Evolutionary conservation across 2,329 filamentous ascomycete species (phyloP).

Genomic region (Diaporthe aspalathi): DNA sequence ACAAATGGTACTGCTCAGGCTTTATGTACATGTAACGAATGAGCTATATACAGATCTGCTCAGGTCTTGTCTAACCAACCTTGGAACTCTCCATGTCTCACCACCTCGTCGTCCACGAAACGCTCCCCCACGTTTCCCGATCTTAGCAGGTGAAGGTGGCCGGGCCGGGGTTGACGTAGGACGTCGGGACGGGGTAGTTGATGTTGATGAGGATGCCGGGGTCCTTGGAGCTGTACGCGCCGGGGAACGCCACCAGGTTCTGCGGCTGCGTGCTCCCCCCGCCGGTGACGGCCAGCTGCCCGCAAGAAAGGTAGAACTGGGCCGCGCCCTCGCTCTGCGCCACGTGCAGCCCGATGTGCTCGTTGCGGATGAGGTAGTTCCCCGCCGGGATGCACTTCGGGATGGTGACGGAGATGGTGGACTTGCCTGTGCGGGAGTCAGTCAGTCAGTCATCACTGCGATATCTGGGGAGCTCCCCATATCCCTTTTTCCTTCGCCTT

Average conservation of each 20-base stretch:
- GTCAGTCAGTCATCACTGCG: not conserved
- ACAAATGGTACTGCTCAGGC: not conserved
- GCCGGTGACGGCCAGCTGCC: slow-evolving; percentile 42
- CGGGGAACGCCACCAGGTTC: slow-evolving; percentile 40
- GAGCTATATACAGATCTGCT: slow-evolving; percentile 13
- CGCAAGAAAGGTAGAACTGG: slow-evolving; percentile 44
- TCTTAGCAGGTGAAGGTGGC: slow-evolving; percentile 11
- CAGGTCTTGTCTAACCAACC: not conserved
- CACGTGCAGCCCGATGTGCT: slow-evolving; percentile 45
- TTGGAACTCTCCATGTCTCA: not conserved
- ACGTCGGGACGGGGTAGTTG: slow-evolving; percentile 43
- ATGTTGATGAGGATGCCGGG: slow-evolving; percentile 44
- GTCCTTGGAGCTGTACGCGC: slow-evolving; percentile 42
- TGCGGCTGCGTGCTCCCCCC: slow-evolving; percentile 39
- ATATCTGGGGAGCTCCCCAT: too few species aligned
- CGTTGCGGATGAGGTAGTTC: slow-evolving; percentile 45
- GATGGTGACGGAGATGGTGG: slow-evolving; percentile 41
- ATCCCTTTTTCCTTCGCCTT: too few species aligned
- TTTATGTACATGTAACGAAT: not conserved
- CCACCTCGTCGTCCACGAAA: not conserved
- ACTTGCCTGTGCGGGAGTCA: slow-evolving; percentile 22
- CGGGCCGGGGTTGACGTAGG: slow-evolving; percentile 41
- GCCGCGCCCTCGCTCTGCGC: slow-evolving; percentile 42
- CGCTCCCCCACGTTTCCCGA: not conserved
- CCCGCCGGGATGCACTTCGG: slow-evolving; percentile 43